phyloP scores from a whole-genome alignment of 2,329 filamentous ascomycete genomes.

The Aspergillus ibericus region DNA sequence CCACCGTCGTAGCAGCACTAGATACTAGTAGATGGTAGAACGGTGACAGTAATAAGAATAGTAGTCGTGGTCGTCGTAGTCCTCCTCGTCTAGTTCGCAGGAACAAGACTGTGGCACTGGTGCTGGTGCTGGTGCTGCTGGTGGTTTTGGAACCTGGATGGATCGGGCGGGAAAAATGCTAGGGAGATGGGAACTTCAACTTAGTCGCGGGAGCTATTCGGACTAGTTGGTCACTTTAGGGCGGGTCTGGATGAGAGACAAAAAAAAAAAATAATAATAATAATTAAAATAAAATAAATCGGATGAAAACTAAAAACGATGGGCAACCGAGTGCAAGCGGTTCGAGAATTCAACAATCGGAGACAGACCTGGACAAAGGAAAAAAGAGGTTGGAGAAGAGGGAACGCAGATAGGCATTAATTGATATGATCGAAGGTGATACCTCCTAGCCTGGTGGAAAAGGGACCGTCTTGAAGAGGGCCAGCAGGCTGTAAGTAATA shows the following conservation, averaged over 20 bases:
- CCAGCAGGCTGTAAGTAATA: neutral
- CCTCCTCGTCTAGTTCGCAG: neutral
- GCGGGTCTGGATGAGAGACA: conserved; percentile 3
- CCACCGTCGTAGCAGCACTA: neutral
- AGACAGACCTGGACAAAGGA: too few relatives aligned
- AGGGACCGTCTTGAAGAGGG: neutral
- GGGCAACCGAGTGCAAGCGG: too few relatives aligned
- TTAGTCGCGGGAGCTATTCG: conserved; percentile 19
- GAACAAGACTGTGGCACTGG: neutral
- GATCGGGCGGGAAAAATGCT: conserved; percentile 11
- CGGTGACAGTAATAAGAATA: neutral
- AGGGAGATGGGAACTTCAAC: conserved; percentile 6
- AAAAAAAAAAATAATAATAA: neutral
- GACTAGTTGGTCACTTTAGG: conserved; percentile 7
- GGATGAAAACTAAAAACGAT: too few relatives aligned
- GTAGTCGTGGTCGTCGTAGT: neutral
- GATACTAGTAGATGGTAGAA: neutral
- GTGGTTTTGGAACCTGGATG: neutral
- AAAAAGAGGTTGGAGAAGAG: too few relatives aligned
- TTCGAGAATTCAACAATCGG: too few relatives aligned
- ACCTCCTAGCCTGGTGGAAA: neutral
- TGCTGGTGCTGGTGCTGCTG: neutral
- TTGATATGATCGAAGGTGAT: neutral
- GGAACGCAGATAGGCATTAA: too few relatives aligned
- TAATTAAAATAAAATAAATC: neutral